A percentile compares a stretch with the other conserved stretches of the same genome.
Evolutionary conservation across 345 rosid species (phyloP).

Genomic region (Durio zibethinus): DNA sequence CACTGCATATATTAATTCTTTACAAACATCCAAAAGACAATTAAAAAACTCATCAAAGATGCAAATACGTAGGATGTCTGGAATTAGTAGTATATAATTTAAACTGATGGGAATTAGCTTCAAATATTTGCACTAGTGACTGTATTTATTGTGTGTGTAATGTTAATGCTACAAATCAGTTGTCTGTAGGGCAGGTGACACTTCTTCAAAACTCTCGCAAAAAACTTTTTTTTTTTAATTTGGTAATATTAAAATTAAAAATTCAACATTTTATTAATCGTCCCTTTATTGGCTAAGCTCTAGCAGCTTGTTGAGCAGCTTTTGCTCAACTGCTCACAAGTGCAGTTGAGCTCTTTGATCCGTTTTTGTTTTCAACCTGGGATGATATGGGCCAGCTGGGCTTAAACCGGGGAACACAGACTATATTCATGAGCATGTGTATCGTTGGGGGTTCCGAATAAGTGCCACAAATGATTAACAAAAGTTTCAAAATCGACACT

Average conservation of each 20-base stretch:
- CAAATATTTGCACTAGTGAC: background rate
- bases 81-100: constrained; percentile 14
- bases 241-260: too few relatives aligned
- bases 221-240: too few relatives aligned
- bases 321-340: background rate
- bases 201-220: background rate
- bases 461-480: background rate
- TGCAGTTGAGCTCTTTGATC: background rate
- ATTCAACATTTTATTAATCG: too few relatives aligned
- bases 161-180: background rate
- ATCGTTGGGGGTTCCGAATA: too few relatives aligned
- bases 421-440: background rate
- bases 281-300: too few relatives aligned
- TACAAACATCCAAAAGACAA: constrained; percentile 1
- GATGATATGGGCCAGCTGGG: background rate
- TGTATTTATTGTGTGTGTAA: background rate
- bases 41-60: background rate
- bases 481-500: too few relatives aligned
- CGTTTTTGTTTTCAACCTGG: too few relatives aligned
- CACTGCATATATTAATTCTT: constrained; percentile 13
- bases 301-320: background rate
- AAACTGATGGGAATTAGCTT: background rate
- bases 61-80: constrained; percentile 9
- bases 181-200: background rate
- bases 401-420: background rate